phyloP scores from a whole-genome alignment of 805 yeast genomes.

The Candida coquimbonensis region DNA sequence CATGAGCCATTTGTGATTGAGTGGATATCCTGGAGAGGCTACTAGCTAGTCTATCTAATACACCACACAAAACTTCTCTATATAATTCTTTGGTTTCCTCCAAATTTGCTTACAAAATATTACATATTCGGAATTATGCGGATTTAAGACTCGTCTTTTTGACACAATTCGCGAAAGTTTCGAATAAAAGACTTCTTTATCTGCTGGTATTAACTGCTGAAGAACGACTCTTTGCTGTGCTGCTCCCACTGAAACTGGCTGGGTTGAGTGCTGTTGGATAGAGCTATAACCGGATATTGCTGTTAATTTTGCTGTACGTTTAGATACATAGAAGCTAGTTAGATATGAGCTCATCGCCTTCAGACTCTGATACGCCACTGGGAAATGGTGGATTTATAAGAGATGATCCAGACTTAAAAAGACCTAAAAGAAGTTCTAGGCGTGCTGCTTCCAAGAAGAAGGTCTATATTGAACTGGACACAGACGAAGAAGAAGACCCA shows the following conservation, averaged over 20 bases:
- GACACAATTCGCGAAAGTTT: not conserved
- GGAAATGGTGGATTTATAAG: conserved; percentile 22
- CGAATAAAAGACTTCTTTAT: too few relatives aligned
- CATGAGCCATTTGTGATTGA: too few relatives aligned
- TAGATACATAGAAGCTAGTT: not conserved
- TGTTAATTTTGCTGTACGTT: not conserved
- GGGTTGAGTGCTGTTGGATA: too few relatives aligned
- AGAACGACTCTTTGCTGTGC: too few relatives aligned
- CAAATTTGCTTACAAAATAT: too few relatives aligned
- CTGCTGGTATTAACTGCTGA: too few relatives aligned
- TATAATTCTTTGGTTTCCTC: too few relatives aligned
- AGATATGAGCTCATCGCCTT: conserved; percentile 1
- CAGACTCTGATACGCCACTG: conserved; percentile 12
- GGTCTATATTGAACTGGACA: conserved; percentile 4
- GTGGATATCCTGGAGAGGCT: too few relatives aligned
- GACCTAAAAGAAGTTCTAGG: not conserved
- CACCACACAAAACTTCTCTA: too few relatives aligned
- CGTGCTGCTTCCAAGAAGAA: not conserved
- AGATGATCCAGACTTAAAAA: conserved; percentile 21
- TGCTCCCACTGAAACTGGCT: too few relatives aligned
- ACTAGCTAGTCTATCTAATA: too few relatives aligned
- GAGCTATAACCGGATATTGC: not conserved
- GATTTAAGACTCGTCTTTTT: not conserved
- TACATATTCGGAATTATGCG: not conserved
- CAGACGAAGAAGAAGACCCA: conserved; percentile 5